Evolutionary conservation across 1,284 basidiomycete genomes (phyloP), one percentile per base, ranked within the genome.

Genomic region (Irpex sp.): DNA sequence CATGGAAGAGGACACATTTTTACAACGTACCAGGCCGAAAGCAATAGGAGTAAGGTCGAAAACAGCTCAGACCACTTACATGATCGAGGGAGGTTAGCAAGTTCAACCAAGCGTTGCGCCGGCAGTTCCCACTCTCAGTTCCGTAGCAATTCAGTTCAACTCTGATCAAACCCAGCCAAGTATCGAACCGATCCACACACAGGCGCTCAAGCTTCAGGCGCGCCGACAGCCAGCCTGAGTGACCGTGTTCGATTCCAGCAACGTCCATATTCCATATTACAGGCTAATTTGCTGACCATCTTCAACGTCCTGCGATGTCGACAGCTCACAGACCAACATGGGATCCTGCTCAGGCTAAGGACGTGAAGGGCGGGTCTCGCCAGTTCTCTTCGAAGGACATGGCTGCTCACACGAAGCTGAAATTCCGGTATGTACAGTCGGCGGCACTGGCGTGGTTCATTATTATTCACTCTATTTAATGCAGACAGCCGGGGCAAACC

Each of bases 361-460:
- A 92, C 74, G 87, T 90, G 69, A 95, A 94, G 75, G 91, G 90
- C 9, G 93, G 92, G 62, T 94, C 94, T 56, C 87, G 92, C 66
- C 93, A 95, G 74, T 92, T 90, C 77, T 95, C 93, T 13, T 91
- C 92, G 72, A 86, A 92, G 64, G 93, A 96, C 74, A 91, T 97
- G 83, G 93, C 96, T 3, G 83, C 93, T 3, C 93, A 97, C 75
- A 98, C 95, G 1, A 96, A 96, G 77, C 89, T 98, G 67, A 98
- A 98, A 81, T 98, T 97, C 78, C 87, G 96, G 87, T 92, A 67
- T 59, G 68, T 66, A 40, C 21, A 37, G 11, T 11, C 40, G 37
- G 13, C 57, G 58, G 51, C 6, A 44, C 21, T 37, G 15, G 19
- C 52, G 3, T 15, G 31, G 19, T 7, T 5, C 49, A 57, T 65